Evolutionary conservation across 2,329 filamentous ascomycete species (phyloP).

Genomic region (Acephala macrosclerotiorum): DNA sequence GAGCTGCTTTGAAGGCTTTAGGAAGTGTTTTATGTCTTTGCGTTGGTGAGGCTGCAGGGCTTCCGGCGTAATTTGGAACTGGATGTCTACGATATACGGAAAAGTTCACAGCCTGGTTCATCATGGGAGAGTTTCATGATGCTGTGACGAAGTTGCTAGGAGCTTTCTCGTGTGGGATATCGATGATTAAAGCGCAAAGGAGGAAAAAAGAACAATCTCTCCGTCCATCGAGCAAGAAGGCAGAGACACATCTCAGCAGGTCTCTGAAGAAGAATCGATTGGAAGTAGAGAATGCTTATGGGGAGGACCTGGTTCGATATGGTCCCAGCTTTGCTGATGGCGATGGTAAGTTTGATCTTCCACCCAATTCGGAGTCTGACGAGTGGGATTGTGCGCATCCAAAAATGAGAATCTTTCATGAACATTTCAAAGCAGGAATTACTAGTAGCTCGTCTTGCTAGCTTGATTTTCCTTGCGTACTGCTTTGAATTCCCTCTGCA

Average conservation of each 20-base stretch:
- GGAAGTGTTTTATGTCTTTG: neutral
- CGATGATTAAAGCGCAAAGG: slow-evolving; percentile 49
- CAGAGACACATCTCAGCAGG: slow-evolving; percentile 50
- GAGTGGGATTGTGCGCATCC: neutral
- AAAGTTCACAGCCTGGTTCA: neutral
- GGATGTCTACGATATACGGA: neutral
- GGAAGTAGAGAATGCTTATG: slow-evolving; percentile 53
- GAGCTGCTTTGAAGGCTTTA: neutral
- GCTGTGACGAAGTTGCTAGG: slow-evolving; percentile 54
- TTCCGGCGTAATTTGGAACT: neutral
- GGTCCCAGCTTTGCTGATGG: slow-evolving; percentile 54
- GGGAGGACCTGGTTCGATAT: slow-evolving; percentile 48
- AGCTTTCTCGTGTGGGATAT: slow-evolving; percentile 50
- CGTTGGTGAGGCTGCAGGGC: neutral
- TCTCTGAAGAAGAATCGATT: slow-evolving; percentile 38
- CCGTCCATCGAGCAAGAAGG: slow-evolving; percentile 45
- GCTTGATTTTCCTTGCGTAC: neutral
- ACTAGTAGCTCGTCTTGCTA: neutral
- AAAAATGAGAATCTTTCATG: neutral
- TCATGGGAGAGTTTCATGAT: slow-evolving; percentile 52
- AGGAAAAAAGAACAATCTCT: slow-evolving; percentile 36
- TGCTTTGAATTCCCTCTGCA: neutral
- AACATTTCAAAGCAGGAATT: neutral
- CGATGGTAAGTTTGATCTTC: slow-evolving; percentile 50
- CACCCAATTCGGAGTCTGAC: neutral